These are phyloP conservation scores for Soucietia sequanensis DNA, from an alignment of 805 yeast species.

Conservation along the genomic window DNA sequence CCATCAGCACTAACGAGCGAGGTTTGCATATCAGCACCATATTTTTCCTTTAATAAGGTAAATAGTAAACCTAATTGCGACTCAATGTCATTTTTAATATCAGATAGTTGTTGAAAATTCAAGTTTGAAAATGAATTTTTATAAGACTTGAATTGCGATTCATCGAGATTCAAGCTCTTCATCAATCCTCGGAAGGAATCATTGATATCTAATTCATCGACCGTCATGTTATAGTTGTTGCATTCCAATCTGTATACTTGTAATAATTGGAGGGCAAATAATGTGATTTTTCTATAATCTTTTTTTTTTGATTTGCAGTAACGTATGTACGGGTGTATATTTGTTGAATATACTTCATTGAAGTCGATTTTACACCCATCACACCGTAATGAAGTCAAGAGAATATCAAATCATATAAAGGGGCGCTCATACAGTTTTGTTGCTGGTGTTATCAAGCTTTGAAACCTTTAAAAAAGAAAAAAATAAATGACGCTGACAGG, in stretches of 20 bases:
- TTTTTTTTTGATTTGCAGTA: too few species aligned
- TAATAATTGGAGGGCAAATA: too few species aligned
- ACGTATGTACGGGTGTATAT: too few species aligned
- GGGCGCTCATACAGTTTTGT: too few species aligned
- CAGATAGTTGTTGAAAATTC: constrained; percentile 7
- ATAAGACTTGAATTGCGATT: constrained; percentile 18
- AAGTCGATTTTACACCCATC: too few species aligned
- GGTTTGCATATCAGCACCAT: constrained; percentile 61
- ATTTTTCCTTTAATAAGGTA: constrained; percentile 39
- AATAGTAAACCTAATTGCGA: constrained; percentile 31
- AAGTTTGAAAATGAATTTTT: constrained; percentile 12
- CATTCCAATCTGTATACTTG: too few species aligned
- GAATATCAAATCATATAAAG: too few species aligned
- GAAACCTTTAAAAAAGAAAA: not conserved
- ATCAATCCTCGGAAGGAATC: constrained; percentile 25
- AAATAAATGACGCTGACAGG: constrained; percentile 68
- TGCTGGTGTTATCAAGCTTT: too few species aligned
- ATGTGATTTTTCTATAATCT: too few species aligned
- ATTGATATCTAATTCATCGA: constrained; percentile 12
- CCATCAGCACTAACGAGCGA: constrained; percentile 71
- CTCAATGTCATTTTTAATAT: constrained; percentile 19
- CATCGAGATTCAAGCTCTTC: constrained; percentile 25
- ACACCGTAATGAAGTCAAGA: too few species aligned
- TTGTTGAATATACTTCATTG: too few species aligned
- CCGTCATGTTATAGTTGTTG: constrained; percentile 9